These are phyloP conservation scores for Trichoderma sp. DNA, from an alignment of 2,329 filamentous ascomycete genomes.

Conservation along the genomic window DNA sequence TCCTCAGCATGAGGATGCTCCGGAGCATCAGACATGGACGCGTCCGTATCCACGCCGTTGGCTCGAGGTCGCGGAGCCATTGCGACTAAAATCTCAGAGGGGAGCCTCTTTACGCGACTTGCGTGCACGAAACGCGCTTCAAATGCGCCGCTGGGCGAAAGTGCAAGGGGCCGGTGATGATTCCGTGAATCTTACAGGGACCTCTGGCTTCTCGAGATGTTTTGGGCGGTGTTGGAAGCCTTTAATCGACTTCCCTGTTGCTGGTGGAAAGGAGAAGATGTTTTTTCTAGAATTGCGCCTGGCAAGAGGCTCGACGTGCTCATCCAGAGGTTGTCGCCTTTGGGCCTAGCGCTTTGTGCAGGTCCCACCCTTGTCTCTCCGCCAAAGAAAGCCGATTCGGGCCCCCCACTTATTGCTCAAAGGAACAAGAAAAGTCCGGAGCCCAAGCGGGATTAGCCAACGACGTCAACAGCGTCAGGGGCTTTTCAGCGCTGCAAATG, in stretches of 20 bases:
- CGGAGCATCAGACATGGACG: constrained; percentile 61
- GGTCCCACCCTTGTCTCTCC: constrained; percentile 22
- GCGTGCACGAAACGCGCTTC: constrained; percentile 45
- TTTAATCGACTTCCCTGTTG: constrained; percentile 12
- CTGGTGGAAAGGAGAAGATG: constrained; percentile 28
- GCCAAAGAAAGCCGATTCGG: constrained; percentile 4
- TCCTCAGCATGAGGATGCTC: constrained; percentile 45
- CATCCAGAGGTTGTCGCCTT: constrained; percentile 32
- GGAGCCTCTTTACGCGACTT: constrained; percentile 54
- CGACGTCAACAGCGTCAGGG: constrained; percentile 19
- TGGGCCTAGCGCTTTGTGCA: constrained; percentile 33
- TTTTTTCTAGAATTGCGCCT: constrained; percentile 32
- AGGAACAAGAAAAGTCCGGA: constrained; percentile 17
- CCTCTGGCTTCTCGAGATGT: not conserved
- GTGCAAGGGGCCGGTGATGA: not conserved
- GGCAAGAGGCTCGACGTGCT: constrained; percentile 36
- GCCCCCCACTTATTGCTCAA: not conserved
- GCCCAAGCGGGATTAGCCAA: not conserved
- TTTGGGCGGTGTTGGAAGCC: constrained; percentile 4
- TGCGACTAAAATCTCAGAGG: constrained; percentile 29
- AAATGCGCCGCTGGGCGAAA: constrained; percentile 21
- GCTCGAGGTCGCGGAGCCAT: constrained; percentile 57
- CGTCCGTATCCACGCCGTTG: constrained; percentile 56
- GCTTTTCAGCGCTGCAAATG: constrained; percentile 5
- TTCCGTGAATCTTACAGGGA: not conserved